These are phyloP conservation scores for Sergeia podlipaevii DNA, from an alignment of 208 protist genomes.

Conservation along the genomic window DNA sequence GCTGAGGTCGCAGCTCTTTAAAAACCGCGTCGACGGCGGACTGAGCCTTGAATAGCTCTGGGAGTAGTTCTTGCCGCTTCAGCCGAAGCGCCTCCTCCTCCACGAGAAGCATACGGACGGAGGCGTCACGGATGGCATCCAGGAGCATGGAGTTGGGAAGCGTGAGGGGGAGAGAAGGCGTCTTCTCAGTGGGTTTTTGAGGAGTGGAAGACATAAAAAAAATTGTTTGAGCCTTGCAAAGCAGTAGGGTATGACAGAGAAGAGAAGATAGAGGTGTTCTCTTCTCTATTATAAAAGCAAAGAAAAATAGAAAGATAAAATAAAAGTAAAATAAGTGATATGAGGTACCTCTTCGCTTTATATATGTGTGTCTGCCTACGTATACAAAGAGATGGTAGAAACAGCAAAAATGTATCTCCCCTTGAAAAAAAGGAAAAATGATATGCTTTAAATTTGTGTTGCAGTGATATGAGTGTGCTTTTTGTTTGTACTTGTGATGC, in stretches of 20 bases:
- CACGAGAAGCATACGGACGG: conserved; percentile 5
- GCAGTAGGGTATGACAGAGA: no score
- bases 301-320: conserved; percentile 6
- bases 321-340: conserved; percentile 4
- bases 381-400: no score
- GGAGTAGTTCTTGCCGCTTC: conserved; percentile 4
- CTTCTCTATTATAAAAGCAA: conserved; percentile 10
- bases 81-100: conserved; percentile 28
- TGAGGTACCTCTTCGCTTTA: no score
- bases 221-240: no score
- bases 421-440: no score
- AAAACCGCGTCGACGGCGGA: conserved; percentile 6
- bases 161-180: conserved; percentile 1
- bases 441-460: no score
- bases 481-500: no score
- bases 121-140: conserved; percentile 14
- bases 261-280: no score
- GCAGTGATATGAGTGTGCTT: no score
- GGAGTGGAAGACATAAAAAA: no score
- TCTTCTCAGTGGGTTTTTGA: background rate
- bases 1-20: conserved; percentile 1
- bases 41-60: conserved; percentile 11
- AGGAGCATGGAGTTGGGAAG: conserved; percentile 27
- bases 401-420: no score
- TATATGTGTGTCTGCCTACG: no score